Base-by-base conservation (phyloP, 306 rosid species). In the Sindora glabra region DNA sequence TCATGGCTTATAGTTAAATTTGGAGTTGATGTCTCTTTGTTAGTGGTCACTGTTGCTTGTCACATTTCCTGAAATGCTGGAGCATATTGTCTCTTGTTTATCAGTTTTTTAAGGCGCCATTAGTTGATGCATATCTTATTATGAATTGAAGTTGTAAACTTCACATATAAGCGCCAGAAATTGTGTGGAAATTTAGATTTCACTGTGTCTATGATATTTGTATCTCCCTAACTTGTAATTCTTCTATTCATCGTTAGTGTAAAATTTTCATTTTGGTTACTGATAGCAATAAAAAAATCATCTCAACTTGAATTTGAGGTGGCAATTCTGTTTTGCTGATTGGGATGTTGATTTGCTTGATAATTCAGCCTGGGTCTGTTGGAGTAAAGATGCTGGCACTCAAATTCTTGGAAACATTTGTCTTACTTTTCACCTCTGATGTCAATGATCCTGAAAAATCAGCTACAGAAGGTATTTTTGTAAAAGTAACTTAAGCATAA, bases 391-490 rank as follows among this genome's bases (percentile, higher is more conserved):
- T 92, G 83, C 75, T 83, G 64, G 99, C 94, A 7, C 78, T 92
- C 81, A 92, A 92, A 74, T 89, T 84, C 74, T 62, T 89, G 87
- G 99, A 92, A 79, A 77, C 83, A n/a, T 73, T 80, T 77, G 86
- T 89, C 55, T 72, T 86, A 64, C 79, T 83, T 51, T 89, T 89
- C 70, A 78, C 99, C 29, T 68, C 89, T 16, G 89, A 92, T 41
- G 27, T 27, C 54, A 58, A 49, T 78, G 86, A 78, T 66, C 49
- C 83, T 53, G 95, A 83, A 59, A 76, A 82, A 62, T 58, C 78
- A 59, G 41, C 48, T 33, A 65, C 77, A 47, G 88, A 81, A 88
- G 98, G 98, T 92, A 88, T 65, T 62, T 49, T 69, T 71, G 68
- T 56, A 53, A 39, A 47, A 51, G 29, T 62, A 66, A 56, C 44